Conservation (phyloP, 495 filamentous ascomycete genomes). For the Lasiosphaeria hispida region DNA sequence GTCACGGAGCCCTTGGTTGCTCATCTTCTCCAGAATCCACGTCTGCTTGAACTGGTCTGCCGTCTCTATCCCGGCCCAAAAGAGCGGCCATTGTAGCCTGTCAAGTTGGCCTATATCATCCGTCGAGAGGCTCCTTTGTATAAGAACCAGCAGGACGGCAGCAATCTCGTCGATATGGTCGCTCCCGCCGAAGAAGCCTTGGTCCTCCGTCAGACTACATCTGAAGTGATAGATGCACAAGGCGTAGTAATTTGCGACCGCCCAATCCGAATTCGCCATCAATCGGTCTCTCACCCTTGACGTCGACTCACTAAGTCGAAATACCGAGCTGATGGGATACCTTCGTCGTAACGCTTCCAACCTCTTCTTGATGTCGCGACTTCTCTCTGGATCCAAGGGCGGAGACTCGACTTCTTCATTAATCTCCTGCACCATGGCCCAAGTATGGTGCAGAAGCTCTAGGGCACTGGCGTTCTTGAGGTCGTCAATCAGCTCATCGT, state of each 20-base stretch:
- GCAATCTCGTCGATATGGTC: slow-evolving; percentile 26
- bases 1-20: slow-evolving; percentile 25
- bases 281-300: slow-evolving; percentile 37
- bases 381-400: slow-evolving; percentile 4
- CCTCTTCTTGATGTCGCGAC: slow-evolving; percentile 15
- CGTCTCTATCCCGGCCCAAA: slow-evolving; percentile 48
- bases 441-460: slow-evolving; percentile 40
- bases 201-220: slow-evolving; percentile 17
- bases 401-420: slow-evolving; percentile 9
- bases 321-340: slow-evolving; percentile 30
- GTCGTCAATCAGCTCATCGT: slow-evolving; percentile 48
- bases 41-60: slow-evolving; percentile 35
- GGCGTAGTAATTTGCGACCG: slow-evolving; percentile 44
- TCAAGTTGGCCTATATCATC: slow-evolving; percentile 36
- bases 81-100: slow-evolving; percentile 46
- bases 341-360: slow-evolving; percentile 17
- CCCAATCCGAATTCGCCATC: slow-evolving; percentile 49
- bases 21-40: slow-evolving; percentile 42
- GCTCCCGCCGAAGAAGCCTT: slow-evolving; percentile 16
- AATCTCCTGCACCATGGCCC: slow-evolving; percentile 38
- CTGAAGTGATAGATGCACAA: slow-evolving; percentile 46
- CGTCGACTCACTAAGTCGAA: slow-evolving; percentile 36
- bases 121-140: slow-evolving; percentile 38
- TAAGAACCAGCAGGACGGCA: slow-evolving; percentile 38
- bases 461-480: slow-evolving; percentile 39